phyloP scores from a whole-genome alignment of 441 rosid genomes.

The Iberis amara region DNA sequence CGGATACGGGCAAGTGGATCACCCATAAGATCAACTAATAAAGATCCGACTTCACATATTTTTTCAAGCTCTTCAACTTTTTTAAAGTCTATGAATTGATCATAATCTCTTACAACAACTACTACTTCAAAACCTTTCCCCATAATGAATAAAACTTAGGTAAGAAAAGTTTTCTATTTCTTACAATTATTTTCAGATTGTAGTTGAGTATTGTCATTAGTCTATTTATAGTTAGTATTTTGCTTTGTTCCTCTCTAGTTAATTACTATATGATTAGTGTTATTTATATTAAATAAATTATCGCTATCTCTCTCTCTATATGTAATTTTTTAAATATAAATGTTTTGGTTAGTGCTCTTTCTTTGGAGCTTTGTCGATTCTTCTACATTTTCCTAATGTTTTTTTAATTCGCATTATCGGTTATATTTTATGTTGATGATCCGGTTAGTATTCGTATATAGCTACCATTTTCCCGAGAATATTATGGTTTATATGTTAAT shows the following conservation, averaged over 20 bases:
- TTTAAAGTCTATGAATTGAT: constrained; percentile 44
- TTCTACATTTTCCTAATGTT: constrained; percentile 7
- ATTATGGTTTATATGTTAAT: constrained; percentile 20
- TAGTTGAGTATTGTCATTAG: constrained; percentile 28
- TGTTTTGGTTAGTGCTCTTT: constrained; percentile 31
- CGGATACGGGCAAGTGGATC: constrained; percentile 99
- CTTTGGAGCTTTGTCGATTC: constrained; percentile 31
- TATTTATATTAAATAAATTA: constrained; percentile 21
- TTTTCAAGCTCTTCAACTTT: constrained; percentile 74
- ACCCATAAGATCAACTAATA: constrained; percentile 91
- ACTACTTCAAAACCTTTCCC: constrained; percentile 29
- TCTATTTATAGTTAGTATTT: constrained; percentile 29
- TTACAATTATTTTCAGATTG: constrained; percentile 23
- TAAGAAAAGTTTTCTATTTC: constrained; percentile 8
- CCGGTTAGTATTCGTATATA: constrained; percentile 31
- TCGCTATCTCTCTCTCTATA: constrained; percentile 19
- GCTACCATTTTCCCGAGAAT: constrained; percentile 28
- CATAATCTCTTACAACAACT: constrained; percentile 61
- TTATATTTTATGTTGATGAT: constrained; percentile 30
- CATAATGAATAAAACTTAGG: constrained; percentile 7
- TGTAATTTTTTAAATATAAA: background rate
- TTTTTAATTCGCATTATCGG: constrained; percentile 19
- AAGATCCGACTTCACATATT: constrained; percentile 82
- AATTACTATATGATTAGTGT: constrained; percentile 18
- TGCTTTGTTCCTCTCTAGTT: constrained; percentile 23